These are phyloP conservation scores for Apiospora kogelbergensis DNA, from an alignment of 2,329 filamentous ascomycete genomes.

Conservation along the genomic window DNA sequence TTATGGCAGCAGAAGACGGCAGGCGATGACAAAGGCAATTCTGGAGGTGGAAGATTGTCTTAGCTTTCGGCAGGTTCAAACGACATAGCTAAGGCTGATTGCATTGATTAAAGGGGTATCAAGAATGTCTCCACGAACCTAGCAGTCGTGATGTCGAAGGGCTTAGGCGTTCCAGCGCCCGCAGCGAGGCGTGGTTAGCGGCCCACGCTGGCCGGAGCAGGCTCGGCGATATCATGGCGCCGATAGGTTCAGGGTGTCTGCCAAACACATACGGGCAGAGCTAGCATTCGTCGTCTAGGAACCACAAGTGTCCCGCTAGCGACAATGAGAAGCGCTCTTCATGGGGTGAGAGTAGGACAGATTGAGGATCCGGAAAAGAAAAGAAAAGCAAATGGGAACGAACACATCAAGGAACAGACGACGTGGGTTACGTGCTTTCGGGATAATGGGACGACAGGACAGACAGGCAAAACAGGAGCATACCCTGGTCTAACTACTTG, in stretches of 20 bases:
- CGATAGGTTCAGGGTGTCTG: slow-evolving; percentile 19
- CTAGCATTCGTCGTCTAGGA: slow-evolving; percentile 12
- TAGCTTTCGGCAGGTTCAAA: background rate
- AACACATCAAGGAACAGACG: background rate
- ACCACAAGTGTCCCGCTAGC: slow-evolving; percentile 3
- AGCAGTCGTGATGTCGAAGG: slow-evolving; percentile 26
- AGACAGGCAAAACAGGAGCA: background rate
- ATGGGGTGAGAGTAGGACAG: background rate
- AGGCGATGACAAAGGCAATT: slow-evolving; percentile 10
- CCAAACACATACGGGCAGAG: slow-evolving; percentile 15
- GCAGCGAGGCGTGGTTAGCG: slow-evolving; percentile 27
- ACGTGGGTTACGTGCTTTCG: background rate
- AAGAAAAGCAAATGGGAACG: background rate
- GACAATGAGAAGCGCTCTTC: background rate
- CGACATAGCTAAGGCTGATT: background rate
- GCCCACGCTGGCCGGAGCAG: slow-evolving; percentile 29
- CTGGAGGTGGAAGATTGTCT: background rate
- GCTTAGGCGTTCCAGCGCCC: slow-evolving; percentile 25
- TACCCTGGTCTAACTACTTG: background rate
- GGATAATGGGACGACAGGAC: background rate
- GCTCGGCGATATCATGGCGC: slow-evolving; percentile 28
- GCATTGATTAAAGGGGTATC: background rate
- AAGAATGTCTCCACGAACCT: slow-evolving; percentile 24
- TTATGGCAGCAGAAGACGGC: slow-evolving; percentile 19
- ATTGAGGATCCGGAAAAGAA: background rate